Conservation (phyloP, 352 stramenopile species). For the Phytophthora cryptogea region DNA sequence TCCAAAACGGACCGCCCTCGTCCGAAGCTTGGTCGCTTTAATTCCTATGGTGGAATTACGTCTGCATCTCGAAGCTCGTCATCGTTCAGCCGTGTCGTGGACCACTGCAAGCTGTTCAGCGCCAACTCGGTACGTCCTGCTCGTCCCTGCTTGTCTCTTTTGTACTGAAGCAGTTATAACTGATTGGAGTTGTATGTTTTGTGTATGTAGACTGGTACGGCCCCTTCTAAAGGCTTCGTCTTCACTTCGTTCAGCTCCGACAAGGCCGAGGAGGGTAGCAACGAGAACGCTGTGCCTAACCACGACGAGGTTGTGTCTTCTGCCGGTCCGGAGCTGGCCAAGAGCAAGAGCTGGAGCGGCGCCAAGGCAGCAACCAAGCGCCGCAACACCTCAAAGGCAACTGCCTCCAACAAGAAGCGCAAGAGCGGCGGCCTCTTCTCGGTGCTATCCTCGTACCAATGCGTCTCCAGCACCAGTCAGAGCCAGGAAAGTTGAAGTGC, state of each 20-base stretch:
- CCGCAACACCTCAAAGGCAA: neutral
- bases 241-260: constrained; percentile 75
- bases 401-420: constrained; percentile 36
- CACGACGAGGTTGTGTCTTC: constrained; percentile 26
- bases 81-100: constrained; percentile 70
- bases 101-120: constrained; percentile 78
- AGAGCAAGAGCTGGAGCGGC: constrained; percentile 61
- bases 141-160: neutral
- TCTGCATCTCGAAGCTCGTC: constrained; percentile 48
- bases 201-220: constrained; percentile 16
- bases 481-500: constrained; percentile 22
- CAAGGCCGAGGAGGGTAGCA: constrained; percentile 34
- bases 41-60: constrained; percentile 55
- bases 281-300: constrained; percentile 40
- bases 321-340: constrained; percentile 33
- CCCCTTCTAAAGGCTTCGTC: constrained; percentile 72
- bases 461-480: constrained; percentile 50
- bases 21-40: constrained; percentile 55
- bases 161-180: neutral
- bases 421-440: constrained; percentile 70
- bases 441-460: constrained; percentile 72
- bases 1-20: constrained; percentile 17
- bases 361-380: constrained; percentile 32
- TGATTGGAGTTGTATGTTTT: constrained; percentile 8
- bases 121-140: constrained; percentile 52